These are phyloP conservation scores for Boletus sp. DNA, from an alignment of 1,284 basidiomycete genomes.

Conservation along the genomic window DNA sequence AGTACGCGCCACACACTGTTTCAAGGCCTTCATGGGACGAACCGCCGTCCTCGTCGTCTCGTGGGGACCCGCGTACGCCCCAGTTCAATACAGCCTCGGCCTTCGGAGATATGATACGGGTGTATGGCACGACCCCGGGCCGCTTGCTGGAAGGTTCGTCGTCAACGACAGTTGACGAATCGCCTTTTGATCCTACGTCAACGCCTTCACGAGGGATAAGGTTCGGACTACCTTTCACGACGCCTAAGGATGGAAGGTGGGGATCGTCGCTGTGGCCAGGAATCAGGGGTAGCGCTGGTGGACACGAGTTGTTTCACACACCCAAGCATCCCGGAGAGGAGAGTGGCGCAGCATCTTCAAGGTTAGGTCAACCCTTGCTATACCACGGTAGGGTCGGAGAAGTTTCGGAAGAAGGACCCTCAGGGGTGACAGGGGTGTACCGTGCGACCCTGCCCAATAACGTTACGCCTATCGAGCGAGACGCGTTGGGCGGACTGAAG, in stretches of 20 bases:
- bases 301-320: conserved; percentile 45
- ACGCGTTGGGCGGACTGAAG: conserved; percentile 14
- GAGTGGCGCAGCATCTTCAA: conserved; percentile 9
- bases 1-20: conserved; percentile 33
- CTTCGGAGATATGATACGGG: conserved; percentile 38
- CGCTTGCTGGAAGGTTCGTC: conserved; percentile 33
- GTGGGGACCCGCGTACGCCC: conserved; percentile 49
- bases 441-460: conserved; percentile 16
- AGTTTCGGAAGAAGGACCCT: conserved; percentile 15
- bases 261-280: conserved; percentile 23
- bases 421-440: conserved; percentile 12
- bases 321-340: conserved; percentile 36
- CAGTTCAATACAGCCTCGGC: conserved; percentile 34
- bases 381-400: conserved; percentile 20
- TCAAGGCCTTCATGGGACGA: conserved; percentile 48
- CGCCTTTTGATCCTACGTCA: conserved; percentile 66
- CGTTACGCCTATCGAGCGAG: conserved; percentile 29
- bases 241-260: conserved; percentile 54
- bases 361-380: conserved; percentile 7
- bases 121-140: conserved; percentile 43
- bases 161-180: conserved; percentile 40
- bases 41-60: conserved; percentile 32
- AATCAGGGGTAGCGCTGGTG: conserved; percentile 26
- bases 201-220: conserved; percentile 69
- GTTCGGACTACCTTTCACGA: conserved; percentile 52